Conservation (phyloP, 805 yeast genomes). For the Yamadazyma philogaea region DNA sequence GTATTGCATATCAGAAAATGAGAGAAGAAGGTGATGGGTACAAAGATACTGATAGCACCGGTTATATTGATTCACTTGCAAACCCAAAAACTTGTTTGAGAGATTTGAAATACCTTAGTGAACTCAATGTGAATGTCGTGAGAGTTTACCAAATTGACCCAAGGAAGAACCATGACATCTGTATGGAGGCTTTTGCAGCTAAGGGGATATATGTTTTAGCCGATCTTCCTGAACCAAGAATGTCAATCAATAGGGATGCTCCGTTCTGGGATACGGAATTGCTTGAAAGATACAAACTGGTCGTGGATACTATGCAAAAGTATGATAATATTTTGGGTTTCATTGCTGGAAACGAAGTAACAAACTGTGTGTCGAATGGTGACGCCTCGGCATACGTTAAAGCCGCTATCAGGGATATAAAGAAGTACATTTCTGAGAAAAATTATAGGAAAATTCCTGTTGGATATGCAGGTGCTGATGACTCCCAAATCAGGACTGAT, state of each 20-base stretch:
- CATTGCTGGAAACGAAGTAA: slow-evolving; percentile 42
- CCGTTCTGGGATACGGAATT: slow-evolving; percentile 37
- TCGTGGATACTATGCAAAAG: slow-evolving; percentile 30
- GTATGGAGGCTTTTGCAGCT: slow-evolving; percentile 61
- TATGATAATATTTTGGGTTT: slow-evolving; percentile 38
- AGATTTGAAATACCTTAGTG: slow-evolving; percentile 73
- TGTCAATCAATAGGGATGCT: slow-evolving; percentile 28
- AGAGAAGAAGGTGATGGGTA: slow-evolving; percentile 40
- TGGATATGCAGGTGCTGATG: slow-evolving; percentile 42
- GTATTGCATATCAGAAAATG: slow-evolving; percentile 83
- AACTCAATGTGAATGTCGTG: slow-evolving; percentile 70
- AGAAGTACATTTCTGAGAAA: slow-evolving; percentile 24
- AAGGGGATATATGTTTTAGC: slow-evolving; percentile 36
- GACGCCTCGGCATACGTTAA: slow-evolving; percentile 34
- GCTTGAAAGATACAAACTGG: slow-evolving; percentile 27
- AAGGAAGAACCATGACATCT: slow-evolving; percentile 62
- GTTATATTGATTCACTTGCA: slow-evolving; percentile 73
- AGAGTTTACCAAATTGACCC: slow-evolving; percentile 88
- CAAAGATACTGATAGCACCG: slow-evolving; percentile 17
- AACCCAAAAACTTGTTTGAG: slow-evolving; percentile 67
- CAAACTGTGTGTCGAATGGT: slow-evolving; percentile 24
- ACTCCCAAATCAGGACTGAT: slow-evolving; percentile 25
- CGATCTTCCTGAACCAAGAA: slow-evolving; percentile 35
- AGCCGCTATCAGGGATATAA: slow-evolving; percentile 35
- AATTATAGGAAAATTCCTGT: slow-evolving; percentile 35